phyloP scores from a whole-genome alignment of 1,139 yeast genomes.

The Yamadazyma sp. region DNA sequence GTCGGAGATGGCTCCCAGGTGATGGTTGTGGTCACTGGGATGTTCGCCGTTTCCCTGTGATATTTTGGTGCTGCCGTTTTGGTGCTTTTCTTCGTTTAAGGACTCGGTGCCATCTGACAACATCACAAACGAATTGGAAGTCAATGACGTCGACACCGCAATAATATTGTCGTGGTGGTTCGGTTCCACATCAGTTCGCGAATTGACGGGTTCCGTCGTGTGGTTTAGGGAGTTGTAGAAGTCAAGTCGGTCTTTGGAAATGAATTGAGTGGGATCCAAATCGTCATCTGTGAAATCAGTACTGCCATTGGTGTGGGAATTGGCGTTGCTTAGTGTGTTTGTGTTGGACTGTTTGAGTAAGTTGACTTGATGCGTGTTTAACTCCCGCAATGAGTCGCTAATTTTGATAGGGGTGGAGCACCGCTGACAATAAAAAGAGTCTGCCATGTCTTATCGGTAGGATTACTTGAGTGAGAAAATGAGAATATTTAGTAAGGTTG shows the following conservation, averaged over 20 bases:
- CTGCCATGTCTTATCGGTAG: conserved; percentile 1
- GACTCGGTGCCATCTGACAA: conserved; percentile 21
- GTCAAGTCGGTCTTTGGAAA: conserved; percentile 33
- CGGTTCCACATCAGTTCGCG: conserved; percentile 14
- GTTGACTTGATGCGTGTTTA: conserved; percentile 35
- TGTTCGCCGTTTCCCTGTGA: neutral
- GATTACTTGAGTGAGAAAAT: neutral
- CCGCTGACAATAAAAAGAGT: conserved; percentile 28
- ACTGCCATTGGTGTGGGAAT: neutral
- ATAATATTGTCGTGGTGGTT: conserved; percentile 14
- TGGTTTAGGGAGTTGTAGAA: conserved; percentile 22
- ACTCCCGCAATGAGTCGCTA: conserved; percentile 28
- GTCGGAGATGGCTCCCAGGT: conserved; percentile 26
- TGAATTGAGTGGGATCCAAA: conserved; percentile 29
- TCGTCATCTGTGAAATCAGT: conserved; percentile 14
- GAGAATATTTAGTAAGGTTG: no score
- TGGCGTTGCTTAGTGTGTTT: neutral
- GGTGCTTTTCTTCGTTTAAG: conserved; percentile 7
- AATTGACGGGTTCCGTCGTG: conserved; percentile 20
- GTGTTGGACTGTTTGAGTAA: conserved; percentile 25
- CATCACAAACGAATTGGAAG: conserved; percentile 35
- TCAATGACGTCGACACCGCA: conserved; percentile 18
- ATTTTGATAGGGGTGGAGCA: conserved; percentile 33
- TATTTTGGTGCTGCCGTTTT: conserved; percentile 6
- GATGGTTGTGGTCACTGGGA: conserved; percentile 3